Percentiles rank a stretch among this genome's conserved stretches.
Evolutionary conservation across 2,329 filamentous ascomycete species (phyloP).

Genomic region (Sphaerostilbella broomeana): DNA sequence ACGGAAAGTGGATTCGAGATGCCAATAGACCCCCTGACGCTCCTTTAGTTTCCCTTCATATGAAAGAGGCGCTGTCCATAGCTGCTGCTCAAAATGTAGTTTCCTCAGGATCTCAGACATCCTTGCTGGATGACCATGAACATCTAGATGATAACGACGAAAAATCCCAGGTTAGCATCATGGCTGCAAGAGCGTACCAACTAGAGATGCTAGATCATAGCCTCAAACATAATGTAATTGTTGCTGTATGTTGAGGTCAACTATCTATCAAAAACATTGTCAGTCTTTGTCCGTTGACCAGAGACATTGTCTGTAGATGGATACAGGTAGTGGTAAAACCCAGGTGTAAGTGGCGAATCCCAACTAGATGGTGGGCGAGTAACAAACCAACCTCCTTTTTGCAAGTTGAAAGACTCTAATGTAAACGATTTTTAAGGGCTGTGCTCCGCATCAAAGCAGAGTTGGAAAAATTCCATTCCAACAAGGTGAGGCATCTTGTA

Average conservation of each 20-base stretch:
- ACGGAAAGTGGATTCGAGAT: too few relatives aligned
- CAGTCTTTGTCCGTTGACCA: neutral
- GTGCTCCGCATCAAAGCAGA: constrained; percentile 61
- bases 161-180: constrained; percentile 18
- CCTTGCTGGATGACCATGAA: constrained; percentile 4
- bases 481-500: constrained; percentile 48
- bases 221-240: constrained; percentile 62
- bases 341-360: constrained; percentile 52
- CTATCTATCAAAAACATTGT: neutral
- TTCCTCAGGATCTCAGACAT: constrained; percentile 4
- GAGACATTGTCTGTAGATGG: constrained; percentile 52
- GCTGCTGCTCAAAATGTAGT: constrained; percentile 11
- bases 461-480: constrained; percentile 44
- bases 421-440: too few relatives aligned
- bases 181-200: constrained; percentile 58
- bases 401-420: neutral
- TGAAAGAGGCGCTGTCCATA: constrained; percentile 7
- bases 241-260: constrained; percentile 48
- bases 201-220: constrained; percentile 69
- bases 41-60: neutral
- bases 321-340: constrained; percentile 73
- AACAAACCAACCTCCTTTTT: neutral
- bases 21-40: too few relatives aligned
- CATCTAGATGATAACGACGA: constrained; percentile 3
- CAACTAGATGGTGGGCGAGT: neutral